phyloP scores from a whole-genome alignment of 257 asterid genomes.

The Solanum piurae region DNA sequence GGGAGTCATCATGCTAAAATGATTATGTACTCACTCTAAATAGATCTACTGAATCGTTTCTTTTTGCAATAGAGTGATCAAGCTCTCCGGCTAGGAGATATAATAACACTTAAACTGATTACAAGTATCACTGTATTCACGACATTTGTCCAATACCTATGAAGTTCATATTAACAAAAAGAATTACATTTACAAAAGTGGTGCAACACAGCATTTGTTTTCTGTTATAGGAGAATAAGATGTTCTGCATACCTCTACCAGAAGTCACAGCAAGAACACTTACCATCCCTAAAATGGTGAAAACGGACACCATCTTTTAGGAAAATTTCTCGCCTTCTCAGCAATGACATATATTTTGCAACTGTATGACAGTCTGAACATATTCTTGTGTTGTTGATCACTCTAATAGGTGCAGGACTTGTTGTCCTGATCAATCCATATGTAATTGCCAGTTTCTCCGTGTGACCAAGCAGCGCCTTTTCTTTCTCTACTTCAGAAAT shows the following conservation, averaged over 20 bases:
- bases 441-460: conserved; percentile 52
- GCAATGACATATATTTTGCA: conserved; percentile 41
- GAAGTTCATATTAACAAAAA: background rate
- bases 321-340: conserved; percentile 36
- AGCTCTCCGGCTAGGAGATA: background rate
- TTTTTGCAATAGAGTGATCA: background rate
- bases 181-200: background rate
- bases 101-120: background rate
- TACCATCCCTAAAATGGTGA: conserved; percentile 49
- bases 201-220: background rate
- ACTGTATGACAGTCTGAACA: conserved; percentile 53
- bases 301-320: conserved; percentile 46
- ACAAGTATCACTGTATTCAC: background rate
- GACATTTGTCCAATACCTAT: background rate
- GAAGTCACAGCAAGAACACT: conserved; percentile 52
- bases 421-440: conserved; percentile 38
- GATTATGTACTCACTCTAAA: background rate
- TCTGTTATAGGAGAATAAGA: background rate
- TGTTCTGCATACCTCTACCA: conserved; percentile 9
- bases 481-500: conserved; percentile 33
- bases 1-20: background rate
- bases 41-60: background rate
- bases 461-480: conserved; percentile 42
- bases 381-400: conserved; percentile 43
- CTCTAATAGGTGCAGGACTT: conserved; percentile 25